Percentiles rank a stretch among this genome's conserved stretches.
Conservation (phyloP, 306 rosid genomes). For the Cucumis melo region DNA sequence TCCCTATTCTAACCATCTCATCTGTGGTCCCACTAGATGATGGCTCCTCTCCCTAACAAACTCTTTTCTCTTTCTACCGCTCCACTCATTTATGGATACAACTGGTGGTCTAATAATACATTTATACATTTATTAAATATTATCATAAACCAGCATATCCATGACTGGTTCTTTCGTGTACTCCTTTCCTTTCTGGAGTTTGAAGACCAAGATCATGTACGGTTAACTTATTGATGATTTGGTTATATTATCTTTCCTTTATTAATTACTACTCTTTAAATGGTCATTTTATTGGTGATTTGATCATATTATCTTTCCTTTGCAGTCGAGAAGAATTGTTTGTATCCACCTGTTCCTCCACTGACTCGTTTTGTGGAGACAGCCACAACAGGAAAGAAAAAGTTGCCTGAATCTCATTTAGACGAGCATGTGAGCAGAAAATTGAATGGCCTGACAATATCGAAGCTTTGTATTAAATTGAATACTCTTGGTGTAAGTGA, state of each 20-base stretch:
- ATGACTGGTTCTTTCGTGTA: neutral
- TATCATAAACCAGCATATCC: neutral
- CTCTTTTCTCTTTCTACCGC: too few species aligned
- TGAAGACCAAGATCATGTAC: neutral
- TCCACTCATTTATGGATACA: too few species aligned
- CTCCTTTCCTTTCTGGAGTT: neutral
- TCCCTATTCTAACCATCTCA: too few species aligned
- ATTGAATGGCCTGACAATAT: constrained; percentile 29
- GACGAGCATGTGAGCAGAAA: constrained; percentile 25
- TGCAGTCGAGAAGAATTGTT: constrained; percentile 44
- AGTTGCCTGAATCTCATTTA: constrained; percentile 25
- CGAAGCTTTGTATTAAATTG: constrained; percentile 35
- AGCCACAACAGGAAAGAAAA: constrained; percentile 22
- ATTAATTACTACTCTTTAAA: too few species aligned
- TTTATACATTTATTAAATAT: neutral
- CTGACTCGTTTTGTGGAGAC: constrained; percentile 40
- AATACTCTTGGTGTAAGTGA: constrained; percentile 45
- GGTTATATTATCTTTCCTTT: too few species aligned
- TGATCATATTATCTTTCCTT: neutral
- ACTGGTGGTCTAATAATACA: neutral
- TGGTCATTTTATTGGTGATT: neutral
- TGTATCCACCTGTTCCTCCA: constrained; percentile 38
- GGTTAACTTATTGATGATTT: too few species aligned
- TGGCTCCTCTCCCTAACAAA: too few species aligned
- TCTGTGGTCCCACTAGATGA: too few species aligned